phyloP scores from a whole-genome alignment of 75 land plant genomes.

The Pinus taeda region DNA sequence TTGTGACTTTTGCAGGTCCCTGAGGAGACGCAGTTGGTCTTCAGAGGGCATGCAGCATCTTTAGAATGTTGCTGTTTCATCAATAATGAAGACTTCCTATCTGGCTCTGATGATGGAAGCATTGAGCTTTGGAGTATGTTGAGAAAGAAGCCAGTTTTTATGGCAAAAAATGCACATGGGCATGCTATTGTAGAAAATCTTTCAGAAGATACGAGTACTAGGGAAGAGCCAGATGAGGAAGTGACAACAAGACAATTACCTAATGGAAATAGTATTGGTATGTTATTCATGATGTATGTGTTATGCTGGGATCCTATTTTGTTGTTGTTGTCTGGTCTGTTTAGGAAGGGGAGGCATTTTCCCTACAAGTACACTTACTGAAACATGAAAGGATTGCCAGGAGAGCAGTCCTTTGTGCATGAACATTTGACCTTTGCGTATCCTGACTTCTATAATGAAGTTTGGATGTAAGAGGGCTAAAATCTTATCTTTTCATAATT shows the following conservation, averaged over 20 bases:
- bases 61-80: slow-evolving; percentile 92
- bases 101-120: slow-evolving; percentile 98
- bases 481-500: background rate
- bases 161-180: slow-evolving; percentile 89
- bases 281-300: background rate
- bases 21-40: slow-evolving; percentile 82
- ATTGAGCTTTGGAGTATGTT: slow-evolving; percentile 78
- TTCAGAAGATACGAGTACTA: slow-evolving; percentile 2
- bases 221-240: slow-evolving; percentile 15
- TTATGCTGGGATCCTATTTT: background rate
- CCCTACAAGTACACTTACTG: background rate
- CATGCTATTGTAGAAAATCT: background rate
- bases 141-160: slow-evolving; percentile 75
- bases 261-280: slow-evolving; percentile 4
- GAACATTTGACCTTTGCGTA: no score
- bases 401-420: background rate
- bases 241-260: background rate
- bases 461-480: background rate
- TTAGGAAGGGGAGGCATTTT: background rate
- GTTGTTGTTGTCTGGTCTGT: background rate
- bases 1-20: slow-evolving; percentile 55
- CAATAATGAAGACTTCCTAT: slow-evolving; percentile 77
- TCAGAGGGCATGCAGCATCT: slow-evolving; percentile 83
- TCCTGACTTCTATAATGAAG: background rate
- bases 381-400: background rate